Base-by-base conservation (phyloP, 257 asterid species). In the Cordia subcordata region DNA sequence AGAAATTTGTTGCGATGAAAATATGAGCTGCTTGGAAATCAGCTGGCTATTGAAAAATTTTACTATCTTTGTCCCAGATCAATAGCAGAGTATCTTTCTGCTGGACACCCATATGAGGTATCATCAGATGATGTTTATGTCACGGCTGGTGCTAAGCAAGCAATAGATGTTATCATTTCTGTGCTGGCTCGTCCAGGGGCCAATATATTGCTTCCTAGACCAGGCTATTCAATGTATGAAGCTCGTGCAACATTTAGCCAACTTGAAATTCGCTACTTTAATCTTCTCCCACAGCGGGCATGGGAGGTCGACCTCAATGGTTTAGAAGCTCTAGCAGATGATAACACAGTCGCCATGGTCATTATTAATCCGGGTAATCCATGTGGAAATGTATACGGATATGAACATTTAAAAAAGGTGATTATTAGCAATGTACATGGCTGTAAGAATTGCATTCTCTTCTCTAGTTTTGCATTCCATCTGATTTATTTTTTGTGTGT, bases 321-420 rank as follows among this genome's bases (percentile, higher is more conserved):
- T 13, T 63, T 86, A 3, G 87, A 83, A 66, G 73, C 87, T 52
- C 73, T 82, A 23, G 94, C 88, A 2, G 85, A 87, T 68, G 84
- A 82, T 33, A 82, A 69, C 10, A 82, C 96, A 8, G 83, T 87
- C 59, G 94, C 91, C 9, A 73, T 87, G 69, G 88, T 79, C 60
- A 69, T 87, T 10, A 68, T 76, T 68, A 87, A 87, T 64, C 94
- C 96, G 0, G 91, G 94, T 18, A 87, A 84, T 68, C 96, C 96
- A 0, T 80, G 91, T 77, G 96, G 94, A 52, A 82, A 61, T 77
- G 88, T 87, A 58, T 82, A 66, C 80, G 53, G 68, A 17, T 44
- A 27, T 45, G 80, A 80, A 39, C 96, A 84, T 70, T 59, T 87
- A 66, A 75, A 75, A 13, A 78, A 82, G 88, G 96, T 87, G 32